phyloP scores from a whole-genome alignment of 495 filamentous ascomycete genomes.

The Penicillium verhagenii region DNA sequence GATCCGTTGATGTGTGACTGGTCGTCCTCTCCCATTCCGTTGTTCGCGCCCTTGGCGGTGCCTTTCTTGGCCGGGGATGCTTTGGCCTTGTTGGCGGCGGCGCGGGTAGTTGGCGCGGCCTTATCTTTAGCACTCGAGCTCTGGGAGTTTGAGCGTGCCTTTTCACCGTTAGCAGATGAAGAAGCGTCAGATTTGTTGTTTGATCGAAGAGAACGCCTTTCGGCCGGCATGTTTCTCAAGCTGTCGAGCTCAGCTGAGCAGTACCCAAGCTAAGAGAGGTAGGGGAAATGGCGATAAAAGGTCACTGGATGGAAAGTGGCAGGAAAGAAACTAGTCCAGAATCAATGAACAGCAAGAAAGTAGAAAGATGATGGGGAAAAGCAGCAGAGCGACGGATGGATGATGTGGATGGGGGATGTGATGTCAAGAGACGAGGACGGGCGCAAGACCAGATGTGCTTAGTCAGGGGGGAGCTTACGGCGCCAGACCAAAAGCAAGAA shows the following conservation, averaged over 20 bases:
- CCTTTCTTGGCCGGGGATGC: conserved; percentile 49
- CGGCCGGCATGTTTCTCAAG: conserved; percentile 52
- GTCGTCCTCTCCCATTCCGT: conserved; percentile 54
- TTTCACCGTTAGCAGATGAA: conserved; percentile 58
- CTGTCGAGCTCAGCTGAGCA: conserved; percentile 38
- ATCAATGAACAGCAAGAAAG: conserved; percentile 14
- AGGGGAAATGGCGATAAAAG: conserved; percentile 24
- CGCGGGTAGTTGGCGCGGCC: conserved; percentile 42
- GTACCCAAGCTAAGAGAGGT: conserved; percentile 33
- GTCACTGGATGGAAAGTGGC: conserved; percentile 15
- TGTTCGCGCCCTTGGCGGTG: conserved; percentile 46
- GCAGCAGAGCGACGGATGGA: conserved; percentile 27
- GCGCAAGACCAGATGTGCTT: conserved; percentile 41
- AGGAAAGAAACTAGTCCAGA: conserved; percentile 20
- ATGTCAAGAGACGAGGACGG: conserved; percentile 47
- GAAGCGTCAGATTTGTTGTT: conserved; percentile 55
- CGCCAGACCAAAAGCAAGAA: background rate
- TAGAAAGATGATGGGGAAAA: conserved; percentile 24
- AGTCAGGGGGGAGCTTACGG: conserved; percentile 42
- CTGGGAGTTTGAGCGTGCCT: conserved; percentile 50
- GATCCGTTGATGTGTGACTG: conserved; percentile 71
- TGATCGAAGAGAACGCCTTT: conserved; percentile 57
- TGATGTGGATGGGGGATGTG: conserved; percentile 47
- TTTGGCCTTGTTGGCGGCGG: conserved; percentile 51
- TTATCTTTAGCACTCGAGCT: conserved; percentile 51